phyloP scores from a whole-genome alignment of 148 eudicot genomes.

The Rhododendron molle region DNA sequence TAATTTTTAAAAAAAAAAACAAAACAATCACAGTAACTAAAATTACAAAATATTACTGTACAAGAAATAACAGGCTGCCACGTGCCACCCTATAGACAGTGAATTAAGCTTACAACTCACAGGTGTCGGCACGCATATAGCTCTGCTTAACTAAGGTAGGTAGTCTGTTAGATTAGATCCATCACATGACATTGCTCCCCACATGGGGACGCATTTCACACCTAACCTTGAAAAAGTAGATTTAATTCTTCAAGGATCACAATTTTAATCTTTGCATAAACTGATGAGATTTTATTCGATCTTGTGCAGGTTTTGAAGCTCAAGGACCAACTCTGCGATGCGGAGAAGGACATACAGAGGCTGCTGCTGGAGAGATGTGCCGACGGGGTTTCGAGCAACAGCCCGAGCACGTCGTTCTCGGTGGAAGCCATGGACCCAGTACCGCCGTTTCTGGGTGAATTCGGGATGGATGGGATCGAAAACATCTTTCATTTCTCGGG shows the following conservation, averaged over 20 bases:
- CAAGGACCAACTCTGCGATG: constrained; percentile 50
- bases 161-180: background rate
- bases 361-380: constrained; percentile 30
- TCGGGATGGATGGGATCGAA: constrained; percentile 36
- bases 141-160: constrained; percentile 1
- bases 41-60: no score
- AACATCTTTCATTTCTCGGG: constrained; percentile 24
- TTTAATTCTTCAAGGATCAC: no score
- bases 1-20: background rate
- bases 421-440: constrained; percentile 36
- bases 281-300: background rate
- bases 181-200: constrained; percentile 24
- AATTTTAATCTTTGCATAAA: background rate
- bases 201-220: constrained; percentile 8
- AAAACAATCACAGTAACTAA: background rate
- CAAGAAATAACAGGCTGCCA: background rate
- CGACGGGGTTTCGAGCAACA: constrained; percentile 49
- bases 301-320: constrained; percentile 40
- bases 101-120: constrained; percentile 1
- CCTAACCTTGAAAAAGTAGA: background rate
- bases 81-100: constrained; percentile 17
- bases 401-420: constrained; percentile 62
- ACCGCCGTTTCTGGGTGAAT: constrained; percentile 27
- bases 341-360: constrained; percentile 48
- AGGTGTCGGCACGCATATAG: constrained; percentile 18